Evolutionary conservation across 768 basidiomycete genomes (phyloP).

Genomic region (Xerocomus potaroensis): DNA sequence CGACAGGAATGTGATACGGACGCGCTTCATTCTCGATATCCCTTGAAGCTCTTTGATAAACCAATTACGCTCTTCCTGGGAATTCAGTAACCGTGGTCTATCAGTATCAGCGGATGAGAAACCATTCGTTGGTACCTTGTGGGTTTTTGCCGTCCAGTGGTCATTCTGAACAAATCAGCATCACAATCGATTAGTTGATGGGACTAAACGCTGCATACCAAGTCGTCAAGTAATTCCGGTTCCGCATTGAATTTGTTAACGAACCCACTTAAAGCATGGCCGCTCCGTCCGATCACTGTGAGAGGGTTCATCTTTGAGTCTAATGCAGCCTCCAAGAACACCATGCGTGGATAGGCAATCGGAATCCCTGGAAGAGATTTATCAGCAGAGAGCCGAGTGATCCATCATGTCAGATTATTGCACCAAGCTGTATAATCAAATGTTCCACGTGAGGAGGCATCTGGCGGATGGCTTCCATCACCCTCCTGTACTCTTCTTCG

Average conservation of each 20-base stretch:
- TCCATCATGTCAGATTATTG: neutral
- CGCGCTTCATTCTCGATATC: conserved; percentile 54
- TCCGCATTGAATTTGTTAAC: conserved; percentile 91
- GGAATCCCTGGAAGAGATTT: conserved; percentile 50
- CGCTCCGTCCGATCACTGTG: conserved; percentile 64
- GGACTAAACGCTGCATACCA: conserved; percentile 42
- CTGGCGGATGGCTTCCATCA: conserved; percentile 57
- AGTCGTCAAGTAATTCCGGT: conserved; percentile 90
- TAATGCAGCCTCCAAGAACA: conserved; percentile 76
- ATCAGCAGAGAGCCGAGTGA: neutral
- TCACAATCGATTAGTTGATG: conserved; percentile 23
- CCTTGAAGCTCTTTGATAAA: conserved; percentile 76
- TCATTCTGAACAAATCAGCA: conserved; percentile 71
- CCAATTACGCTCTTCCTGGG: conserved; percentile 86
- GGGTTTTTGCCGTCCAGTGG: conserved; percentile 82
- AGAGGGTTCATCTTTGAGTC: conserved; percentile 85
- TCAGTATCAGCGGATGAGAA: neutral
- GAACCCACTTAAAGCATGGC: conserved; percentile 70
- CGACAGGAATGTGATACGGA: conserved; percentile 81
- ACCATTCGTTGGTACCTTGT: conserved; percentile 50
- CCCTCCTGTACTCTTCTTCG: conserved; percentile 60
- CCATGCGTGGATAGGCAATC: conserved; percentile 91
- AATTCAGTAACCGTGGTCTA: neutral
- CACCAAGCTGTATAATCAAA: conserved; percentile 77
- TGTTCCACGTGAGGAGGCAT: conserved; percentile 74